Base-by-base conservation (phyloP, 2,329 filamentous ascomycete species). In the Pezicula neosporulosa region DNA sequence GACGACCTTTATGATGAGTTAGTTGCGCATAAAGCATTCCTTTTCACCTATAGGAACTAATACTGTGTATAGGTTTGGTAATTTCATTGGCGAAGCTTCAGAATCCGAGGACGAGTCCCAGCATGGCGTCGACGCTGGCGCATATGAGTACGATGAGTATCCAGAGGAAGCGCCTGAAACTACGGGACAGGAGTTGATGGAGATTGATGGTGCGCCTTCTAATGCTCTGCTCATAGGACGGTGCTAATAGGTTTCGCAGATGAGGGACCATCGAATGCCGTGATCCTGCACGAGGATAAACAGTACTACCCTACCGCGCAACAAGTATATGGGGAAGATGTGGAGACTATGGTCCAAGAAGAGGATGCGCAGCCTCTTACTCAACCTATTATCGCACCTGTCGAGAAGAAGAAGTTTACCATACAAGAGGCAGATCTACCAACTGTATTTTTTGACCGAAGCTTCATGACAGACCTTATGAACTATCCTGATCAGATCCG, bases 301-400 rank as follows among this genome's bases (percentile, higher is more conserved):
- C 94, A 97, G 69, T 99, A 99, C 72, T 99, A 99, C 68, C 94
- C 94, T 28, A 96, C 92, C n/a, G 94, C 94, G 51, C 86, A 93
- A 66, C 94, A 99, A 70, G 86, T 96, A 39, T 99, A 97, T 68
- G 94, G 94, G 48, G 81, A 85, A 62, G 92, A 94, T 72, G 94
- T 99, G 63, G 94, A 99, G 73, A 94, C 93, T 1, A 75, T 96
- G 70, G 93, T 99, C 36, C 89, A 97, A 66, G 94, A 99, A 70
- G 94, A 97, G 73, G 94, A 99, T 76, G 89, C 92, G 53, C 94
- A 99, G 69, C 89, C 92, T 44, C 80, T 99, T 56, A 85, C 89
- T 28, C 85, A 97, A 64, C 94, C 94, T 30, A 97, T 99, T 55
- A 89, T 99, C 66, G 91, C 89, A 47, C 94, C 94, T 1, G 82